A percentile compares a stretch with the other conserved stretches of the same genome.
These are phyloP conservation scores for Medicago arabica DNA, from an alignment of 306 rosid species.

Conservation along the genomic window DNA sequence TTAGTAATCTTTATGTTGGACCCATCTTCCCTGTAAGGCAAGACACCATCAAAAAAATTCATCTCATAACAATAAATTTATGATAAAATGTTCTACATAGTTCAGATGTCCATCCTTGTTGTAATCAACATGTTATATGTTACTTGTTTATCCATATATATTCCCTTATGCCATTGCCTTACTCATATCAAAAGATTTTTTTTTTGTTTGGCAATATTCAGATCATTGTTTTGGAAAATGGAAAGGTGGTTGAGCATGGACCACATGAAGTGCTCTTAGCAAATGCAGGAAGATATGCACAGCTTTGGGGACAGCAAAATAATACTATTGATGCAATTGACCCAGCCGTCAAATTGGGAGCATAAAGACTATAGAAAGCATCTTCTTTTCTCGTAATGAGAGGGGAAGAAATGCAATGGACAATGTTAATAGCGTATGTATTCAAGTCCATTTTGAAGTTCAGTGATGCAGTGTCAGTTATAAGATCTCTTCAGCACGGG, in stretches of 20 bases:
- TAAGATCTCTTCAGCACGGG: conserved; percentile 20
- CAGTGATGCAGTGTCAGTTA: not conserved
- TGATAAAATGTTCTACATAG: not conserved
- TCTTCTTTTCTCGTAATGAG: conserved; percentile 3
- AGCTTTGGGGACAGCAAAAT: conserved; percentile 97
- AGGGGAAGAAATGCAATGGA: not conserved
- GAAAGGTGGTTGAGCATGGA: conserved; percentile 93
- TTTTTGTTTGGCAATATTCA: conserved; percentile 43
- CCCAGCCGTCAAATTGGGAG: conserved; percentile 58
- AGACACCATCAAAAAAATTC: not conserved
- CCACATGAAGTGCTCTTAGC: conserved; percentile 85
- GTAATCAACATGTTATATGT: conserved; percentile 10
- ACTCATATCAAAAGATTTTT: conserved; percentile 1
- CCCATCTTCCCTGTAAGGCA: not conserved
- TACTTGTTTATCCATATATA: not conserved
- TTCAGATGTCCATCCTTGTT: conserved; percentile 2
- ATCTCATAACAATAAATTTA: conserved; percentile 14
- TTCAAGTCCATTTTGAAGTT: conserved; percentile 30
- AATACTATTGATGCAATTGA: conserved; percentile 77
- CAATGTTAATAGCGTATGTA: conserved; percentile 20
- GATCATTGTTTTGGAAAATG: conserved; percentile 93
- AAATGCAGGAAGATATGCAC: conserved; percentile 91
- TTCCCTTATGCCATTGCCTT: not conserved
- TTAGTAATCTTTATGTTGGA: conserved; percentile 12
- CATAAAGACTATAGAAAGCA: conserved; percentile 38